phyloP scores from a whole-genome alignment of 345 rosid genomes.

The Nephelium lappaceum region DNA sequence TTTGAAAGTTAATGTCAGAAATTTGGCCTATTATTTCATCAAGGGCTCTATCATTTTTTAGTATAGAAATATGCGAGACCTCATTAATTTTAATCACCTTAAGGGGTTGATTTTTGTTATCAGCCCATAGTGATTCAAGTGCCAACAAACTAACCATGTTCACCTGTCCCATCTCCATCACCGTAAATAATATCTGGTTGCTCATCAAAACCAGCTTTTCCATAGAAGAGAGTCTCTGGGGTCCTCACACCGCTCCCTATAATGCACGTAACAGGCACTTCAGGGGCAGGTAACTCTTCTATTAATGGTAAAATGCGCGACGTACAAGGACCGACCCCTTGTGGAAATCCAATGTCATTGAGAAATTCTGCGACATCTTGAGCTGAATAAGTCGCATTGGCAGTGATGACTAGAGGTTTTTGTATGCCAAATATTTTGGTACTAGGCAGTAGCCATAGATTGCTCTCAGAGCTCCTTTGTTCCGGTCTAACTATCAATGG shows the following conservation, averaged over 20 bases:
- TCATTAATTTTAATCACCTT: conserved; percentile 44
- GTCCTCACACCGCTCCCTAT: conserved; percentile 65
- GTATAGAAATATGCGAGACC: conserved; percentile 64
- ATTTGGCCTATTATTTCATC: conserved; percentile 47
- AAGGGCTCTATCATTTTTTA: conserved; percentile 51
- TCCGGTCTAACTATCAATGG: conserved; percentile 70
- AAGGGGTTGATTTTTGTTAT: conserved; percentile 39
- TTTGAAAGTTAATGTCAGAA: conserved; percentile 44
- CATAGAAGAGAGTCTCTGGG: conserved; percentile 56
- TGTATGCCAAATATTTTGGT: conserved; percentile 42
- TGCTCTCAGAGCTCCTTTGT: conserved; percentile 81
- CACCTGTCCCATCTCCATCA: conserved; percentile 93
- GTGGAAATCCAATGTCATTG: conserved; percentile 59
- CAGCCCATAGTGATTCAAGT: conserved; percentile 46
- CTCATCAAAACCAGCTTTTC: conserved; percentile 55
- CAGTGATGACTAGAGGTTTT: conserved; percentile 53
- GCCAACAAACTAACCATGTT: conserved; percentile 68
- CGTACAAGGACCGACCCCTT: conserved; percentile 59
- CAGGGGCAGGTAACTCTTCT: conserved; percentile 39
- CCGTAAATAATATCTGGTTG: conserved; percentile 68
- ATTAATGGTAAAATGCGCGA: conserved; percentile 61
- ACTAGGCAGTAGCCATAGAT: conserved; percentile 83
- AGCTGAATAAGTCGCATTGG: conserved; percentile 53
- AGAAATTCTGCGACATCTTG: conserved; percentile 51
- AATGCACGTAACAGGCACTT: conserved; percentile 69